Base-by-base conservation (phyloP, 352 stramenopile genomes). In the Phytophthora boehmeriae region DNA sequence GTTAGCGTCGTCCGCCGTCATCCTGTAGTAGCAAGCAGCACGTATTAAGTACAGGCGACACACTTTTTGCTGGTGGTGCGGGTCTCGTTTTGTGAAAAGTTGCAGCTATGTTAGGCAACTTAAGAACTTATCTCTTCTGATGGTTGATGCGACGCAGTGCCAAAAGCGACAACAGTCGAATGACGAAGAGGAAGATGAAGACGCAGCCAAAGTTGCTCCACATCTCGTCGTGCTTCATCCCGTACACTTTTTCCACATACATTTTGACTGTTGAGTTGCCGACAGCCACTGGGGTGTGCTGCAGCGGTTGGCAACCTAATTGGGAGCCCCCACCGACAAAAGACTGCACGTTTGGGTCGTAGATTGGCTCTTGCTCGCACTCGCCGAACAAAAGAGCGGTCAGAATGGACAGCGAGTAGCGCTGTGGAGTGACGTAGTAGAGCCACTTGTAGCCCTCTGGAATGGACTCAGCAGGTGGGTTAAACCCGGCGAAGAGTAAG, bases 221-320 rank as follows among this genome's bases (percentile, higher is more conserved):
- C 9, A 77, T 68, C 23, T 71, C 55, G 36, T 68, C 58, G 30
- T 80, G 41, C 51, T 83, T 70, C 61, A 83, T 78, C 22, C 69
- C 45, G 59, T 75, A 86, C 5, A 68, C 50, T 0, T 23, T 22
- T 11, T 80, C 68, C 8, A 83, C 53, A 51, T 80, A 86, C 9
- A 55, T 19, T 46, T 86, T 75, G 30, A 83, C 43, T 0, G 66
- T 78, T 4, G 32, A 49, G 54, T 56, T 44, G 17, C 36, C 45
- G 11, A 63, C n/a, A 14, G 35, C 28, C 23, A 63, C 5, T 5
- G 55, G 55, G 9, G 55, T 44, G n/a, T 42, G 22, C 11, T 27
- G 0, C 13, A 63, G 34, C 4, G 44, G 45, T 13, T 63, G 54
- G 25, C 54, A 63, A 4, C 34, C 51, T 1, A 59, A 27, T 27